Percentiles rank a stretch among this genome's conserved stretches.
Conservation (phyloP, 2,329 filamentous ascomycete genomes). For the Aureobasidium vineae region DNA sequence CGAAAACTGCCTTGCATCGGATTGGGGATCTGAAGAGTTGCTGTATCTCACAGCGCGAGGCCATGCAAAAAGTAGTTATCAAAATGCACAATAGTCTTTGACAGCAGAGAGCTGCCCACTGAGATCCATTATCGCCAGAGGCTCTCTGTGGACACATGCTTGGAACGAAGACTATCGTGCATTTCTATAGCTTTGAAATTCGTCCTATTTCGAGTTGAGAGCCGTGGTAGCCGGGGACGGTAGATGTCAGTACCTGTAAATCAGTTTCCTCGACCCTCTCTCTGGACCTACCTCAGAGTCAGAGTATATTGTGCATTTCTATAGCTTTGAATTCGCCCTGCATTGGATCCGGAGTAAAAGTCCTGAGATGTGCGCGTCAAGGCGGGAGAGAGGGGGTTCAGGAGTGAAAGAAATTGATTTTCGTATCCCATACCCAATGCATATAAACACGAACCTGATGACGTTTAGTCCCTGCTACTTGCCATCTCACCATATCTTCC, state of each 20-base stretch:
- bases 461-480: conserved; percentile 41
- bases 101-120: not conserved
- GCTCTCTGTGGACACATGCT: not conserved
- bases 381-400: not conserved
- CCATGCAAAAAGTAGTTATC: not conserved
- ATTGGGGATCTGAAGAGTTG: not conserved
- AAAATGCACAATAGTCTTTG: not conserved
- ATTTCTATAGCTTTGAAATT: not conserved
- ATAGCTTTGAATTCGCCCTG: too few relatives aligned
- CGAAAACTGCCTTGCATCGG: not conserved
- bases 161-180: not conserved
- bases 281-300: not conserved
- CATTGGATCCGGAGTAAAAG: too few relatives aligned
- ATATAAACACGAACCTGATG: conserved; percentile 7
- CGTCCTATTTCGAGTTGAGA: not conserved
- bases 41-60: too few relatives aligned
- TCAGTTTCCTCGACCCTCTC: not conserved
- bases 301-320: too few relatives aligned
- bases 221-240: not conserved
- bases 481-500: conserved; percentile 96
- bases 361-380: not conserved
- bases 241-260: too few relatives aligned
- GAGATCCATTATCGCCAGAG: not conserved
- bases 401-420: not conserved
- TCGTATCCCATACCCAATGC: conserved; percentile 23